These are phyloP conservation scores for Penicillium janthinellum DNA, from an alignment of 2,329 filamentous ascomycete species.

Conservation along the genomic window DNA sequence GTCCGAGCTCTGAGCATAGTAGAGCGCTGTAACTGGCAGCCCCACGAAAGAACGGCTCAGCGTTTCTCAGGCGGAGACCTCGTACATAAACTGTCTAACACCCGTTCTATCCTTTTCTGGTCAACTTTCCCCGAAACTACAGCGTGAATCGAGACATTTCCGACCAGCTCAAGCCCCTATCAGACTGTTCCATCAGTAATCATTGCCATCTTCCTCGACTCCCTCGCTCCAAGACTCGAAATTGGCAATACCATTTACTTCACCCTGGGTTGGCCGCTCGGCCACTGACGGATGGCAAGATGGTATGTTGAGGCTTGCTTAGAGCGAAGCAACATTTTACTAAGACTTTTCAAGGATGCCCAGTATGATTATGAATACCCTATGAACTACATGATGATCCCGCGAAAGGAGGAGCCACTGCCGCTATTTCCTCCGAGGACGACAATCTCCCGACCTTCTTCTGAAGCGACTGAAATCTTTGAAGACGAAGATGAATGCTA, in stretches of 20 bases:
- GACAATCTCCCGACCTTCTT: constrained; percentile 3
- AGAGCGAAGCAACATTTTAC: background rate
- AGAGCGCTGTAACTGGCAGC: constrained; percentile 8
- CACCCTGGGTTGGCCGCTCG: background rate
- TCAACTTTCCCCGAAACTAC: background rate
- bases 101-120: background rate
- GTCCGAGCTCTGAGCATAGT: constrained; percentile 1
- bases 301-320: background rate
- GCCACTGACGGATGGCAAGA: background rate
- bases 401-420: constrained; percentile 12
- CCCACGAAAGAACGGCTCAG: constrained; percentile 8
- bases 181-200: background rate
- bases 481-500: constrained; percentile 7
- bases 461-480: constrained; percentile 11
- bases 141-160: background rate
- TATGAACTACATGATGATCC: constrained; percentile 6
- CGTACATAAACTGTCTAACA: constrained; percentile 14
- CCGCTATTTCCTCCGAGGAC: constrained; percentile 12
- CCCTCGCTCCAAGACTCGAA: background rate
- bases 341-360: background rate
- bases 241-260: background rate
- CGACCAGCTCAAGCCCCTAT: background rate
- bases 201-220: background rate
- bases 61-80: constrained; percentile 1
- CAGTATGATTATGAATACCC: background rate